Conservation (phyloP, 2,329 filamentous ascomycete genomes). For the Paraphaeosphaeria sporulosa region DNA sequence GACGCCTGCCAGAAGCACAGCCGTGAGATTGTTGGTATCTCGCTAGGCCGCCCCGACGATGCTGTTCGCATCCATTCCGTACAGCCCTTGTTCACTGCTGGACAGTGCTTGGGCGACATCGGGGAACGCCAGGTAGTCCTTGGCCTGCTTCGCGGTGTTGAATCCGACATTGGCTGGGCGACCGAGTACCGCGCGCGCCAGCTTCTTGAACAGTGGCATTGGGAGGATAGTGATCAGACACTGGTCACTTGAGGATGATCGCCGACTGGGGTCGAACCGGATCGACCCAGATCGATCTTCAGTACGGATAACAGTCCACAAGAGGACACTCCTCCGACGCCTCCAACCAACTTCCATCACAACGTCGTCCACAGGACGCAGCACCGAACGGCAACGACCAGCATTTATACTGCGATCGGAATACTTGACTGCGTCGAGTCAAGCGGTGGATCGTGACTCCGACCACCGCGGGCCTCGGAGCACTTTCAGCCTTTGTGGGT, state of each 20-base stretch:
- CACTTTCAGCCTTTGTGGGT: neutral
- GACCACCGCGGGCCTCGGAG: neutral
- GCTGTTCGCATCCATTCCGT: conserved; percentile 66
- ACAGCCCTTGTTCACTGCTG: conserved; percentile 68
- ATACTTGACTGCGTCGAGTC: neutral
- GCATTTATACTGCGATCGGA: neutral
- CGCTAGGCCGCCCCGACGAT: conserved; percentile 62
- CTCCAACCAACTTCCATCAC: neutral
- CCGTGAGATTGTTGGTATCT: conserved; percentile 68
- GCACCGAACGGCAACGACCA: neutral
- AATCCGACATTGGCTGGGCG: conserved; percentile 69
- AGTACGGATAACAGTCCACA: neutral
- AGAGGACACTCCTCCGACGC: neutral
- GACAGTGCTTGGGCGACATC: conserved; percentile 64
- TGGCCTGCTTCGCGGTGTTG: conserved; percentile 64
- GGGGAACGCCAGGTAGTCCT: conserved; percentile 64
- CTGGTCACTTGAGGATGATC: conserved; percentile 9
- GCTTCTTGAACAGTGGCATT: conserved; percentile 58
- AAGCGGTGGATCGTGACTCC: neutral
- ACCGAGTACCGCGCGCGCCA: conserved; percentile 68
- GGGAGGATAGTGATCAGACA: conserved; percentile 35
- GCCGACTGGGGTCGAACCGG: neutral
- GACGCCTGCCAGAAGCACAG: conserved; percentile 65
- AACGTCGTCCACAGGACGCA: neutral
- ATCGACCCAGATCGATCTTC: neutral